Base-by-base conservation (phyloP, 768 basidiomycete species). In the Multifurca ochricompacta region DNA sequence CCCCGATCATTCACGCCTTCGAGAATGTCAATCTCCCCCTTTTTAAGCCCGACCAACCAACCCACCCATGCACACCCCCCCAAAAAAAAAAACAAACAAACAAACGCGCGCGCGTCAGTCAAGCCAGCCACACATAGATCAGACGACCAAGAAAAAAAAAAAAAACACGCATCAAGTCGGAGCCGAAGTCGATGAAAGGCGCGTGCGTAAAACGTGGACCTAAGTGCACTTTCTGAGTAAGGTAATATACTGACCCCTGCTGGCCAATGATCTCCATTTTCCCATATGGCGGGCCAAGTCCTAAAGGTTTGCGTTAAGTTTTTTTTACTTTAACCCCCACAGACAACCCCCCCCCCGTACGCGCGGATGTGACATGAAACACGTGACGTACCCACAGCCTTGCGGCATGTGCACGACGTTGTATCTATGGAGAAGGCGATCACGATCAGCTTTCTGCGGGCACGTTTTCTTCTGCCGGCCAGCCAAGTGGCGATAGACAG, bases 211-310 rank as follows among this genome's bases (percentile, higher is more conserved):
- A n/a, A n/a, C n/a, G n/a, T n/a, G n/a, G n/a, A n/a, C n/a, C n/a
- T n/a, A n/a, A n/a, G n/a, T n/a, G n/a, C n/a, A n/a, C n/a, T n/a
- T n/a, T n/a, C n/a, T n/a, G n/a, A n/a, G n/a, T n/a, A n/a, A n/a
- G n/a, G n/a, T n/a, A 45, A 46, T n/a, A 11, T 6, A 32, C 18
- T 4, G 63, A 65, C 78, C 67, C 59, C 58, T 55, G 68, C 65
- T 10, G 80, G 81, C 82, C 81, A 83, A 55, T 71, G 66, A 4
- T 61, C 56, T 32, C 70, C 77, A 11, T 71, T 68, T 32, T 78
- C 77, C 81, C 80, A 82, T 31, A 76, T 62, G 9, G 81, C 80
- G n/a, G 82, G 78, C 79, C 79, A 79, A 27, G 71, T 72, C 23
- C 60, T 60, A 53, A 36, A 16, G 23, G 23, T 28, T 39, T 6